Percentiles rank a stretch among this genome's conserved stretches.
Evolutionary conservation across 2,329 filamentous ascomycete genomes (phyloP).

Genomic region (Diplodia corticola): DNA sequence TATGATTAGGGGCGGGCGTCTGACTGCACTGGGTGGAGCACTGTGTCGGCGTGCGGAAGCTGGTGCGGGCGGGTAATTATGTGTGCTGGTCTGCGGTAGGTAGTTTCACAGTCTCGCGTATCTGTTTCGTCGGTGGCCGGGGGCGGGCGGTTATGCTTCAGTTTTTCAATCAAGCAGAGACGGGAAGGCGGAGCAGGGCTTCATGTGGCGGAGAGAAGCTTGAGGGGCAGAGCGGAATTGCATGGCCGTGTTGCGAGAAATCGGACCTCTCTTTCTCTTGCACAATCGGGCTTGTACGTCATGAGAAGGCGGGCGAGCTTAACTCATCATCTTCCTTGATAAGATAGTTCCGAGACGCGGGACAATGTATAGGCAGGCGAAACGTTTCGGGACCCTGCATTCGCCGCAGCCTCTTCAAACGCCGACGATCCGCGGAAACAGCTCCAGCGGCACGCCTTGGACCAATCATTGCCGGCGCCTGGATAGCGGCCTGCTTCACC

Average conservation of each 20-base stretch:
- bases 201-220: not conserved
- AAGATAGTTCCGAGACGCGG: conserved; percentile 18
- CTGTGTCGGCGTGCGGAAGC: not conserved
- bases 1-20: not conserved
- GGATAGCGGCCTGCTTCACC: no score
- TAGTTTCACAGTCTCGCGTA: not conserved
- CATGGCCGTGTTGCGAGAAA: not conserved
- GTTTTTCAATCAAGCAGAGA: not conserved
- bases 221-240: not conserved
- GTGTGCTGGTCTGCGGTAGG: not conserved
- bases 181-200: not conserved
- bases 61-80: not conserved
- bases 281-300: not conserved
- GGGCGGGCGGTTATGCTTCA: not conserved
- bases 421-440: not conserved
- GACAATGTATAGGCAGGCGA: not conserved
- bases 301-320: not conserved
- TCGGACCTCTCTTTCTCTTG: not conserved
- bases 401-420: not conserved
- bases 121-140: not conserved
- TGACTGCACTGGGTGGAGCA: not conserved
- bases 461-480: no score
- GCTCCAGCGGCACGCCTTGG: not conserved
- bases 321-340: not conserved
- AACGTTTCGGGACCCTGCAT: not conserved